A percentile compares a stretch with the other conserved stretches of the same genome.
phyloP scores from a whole-genome alignment of 139 green algal genomes.

The Coelastrella sp. region DNA sequence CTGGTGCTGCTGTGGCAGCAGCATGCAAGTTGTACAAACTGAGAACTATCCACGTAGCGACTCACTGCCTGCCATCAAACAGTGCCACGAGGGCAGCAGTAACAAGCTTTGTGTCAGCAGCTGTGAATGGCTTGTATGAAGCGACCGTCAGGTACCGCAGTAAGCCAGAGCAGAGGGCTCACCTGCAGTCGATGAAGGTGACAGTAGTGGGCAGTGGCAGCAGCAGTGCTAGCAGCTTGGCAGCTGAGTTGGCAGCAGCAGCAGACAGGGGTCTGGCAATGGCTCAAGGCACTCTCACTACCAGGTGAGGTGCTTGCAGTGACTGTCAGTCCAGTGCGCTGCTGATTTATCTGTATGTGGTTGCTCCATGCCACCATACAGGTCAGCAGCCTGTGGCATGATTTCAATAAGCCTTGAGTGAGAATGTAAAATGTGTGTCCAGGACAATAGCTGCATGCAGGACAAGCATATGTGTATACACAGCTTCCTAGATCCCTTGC shows the following conservation, averaged over 20 bases:
- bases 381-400: too few species aligned
- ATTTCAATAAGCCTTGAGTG: too few species aligned
- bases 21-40: constrained; percentile 16
- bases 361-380: too few species aligned
- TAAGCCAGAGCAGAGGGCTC: constrained; percentile 13
- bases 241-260: background rate
- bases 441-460: too few species aligned
- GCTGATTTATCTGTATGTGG: too few species aligned
- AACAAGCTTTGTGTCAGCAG: constrained; percentile 19
- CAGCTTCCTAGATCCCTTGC: background rate
- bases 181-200: background rate
- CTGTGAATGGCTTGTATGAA: constrained; percentile 21
- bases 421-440: too few species aligned
- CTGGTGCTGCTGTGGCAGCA: constrained; percentile 16
- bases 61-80: background rate
- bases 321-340: too few species aligned
- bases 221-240: background rate
- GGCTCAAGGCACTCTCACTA: background rate
- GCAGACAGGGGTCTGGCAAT: background rate
- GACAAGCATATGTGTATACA: background rate
- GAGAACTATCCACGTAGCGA: background rate
- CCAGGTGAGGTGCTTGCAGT: background rate
- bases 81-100: background rate
- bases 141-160: constrained; percentile 13
- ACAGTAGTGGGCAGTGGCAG: too few species aligned